Conservation (phyloP, 192 early-diverging fungal genomes). For the Coemansia sp. region DNA sequence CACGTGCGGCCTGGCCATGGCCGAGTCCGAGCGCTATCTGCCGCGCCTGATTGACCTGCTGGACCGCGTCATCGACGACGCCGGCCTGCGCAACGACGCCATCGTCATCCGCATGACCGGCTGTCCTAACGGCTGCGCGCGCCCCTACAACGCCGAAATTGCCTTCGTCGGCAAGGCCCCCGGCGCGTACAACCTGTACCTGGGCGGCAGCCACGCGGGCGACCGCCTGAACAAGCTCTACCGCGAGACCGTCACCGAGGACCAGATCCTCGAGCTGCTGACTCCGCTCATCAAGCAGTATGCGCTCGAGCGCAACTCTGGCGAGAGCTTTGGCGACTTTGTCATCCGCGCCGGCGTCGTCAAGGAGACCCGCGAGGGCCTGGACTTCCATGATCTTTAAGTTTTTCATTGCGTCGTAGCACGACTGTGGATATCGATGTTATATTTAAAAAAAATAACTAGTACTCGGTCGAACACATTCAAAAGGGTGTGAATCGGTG, state of each 20-base stretch:
- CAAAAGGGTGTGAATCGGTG: neutral
- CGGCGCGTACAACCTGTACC: constrained; percentile 91
- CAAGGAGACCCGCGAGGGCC: constrained; percentile 70
- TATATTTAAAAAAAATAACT: too few species aligned
- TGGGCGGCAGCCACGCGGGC: constrained; percentile 84
- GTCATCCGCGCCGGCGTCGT: constrained; percentile 84
- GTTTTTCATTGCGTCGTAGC: neutral
- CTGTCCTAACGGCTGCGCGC: constrained; percentile 96
- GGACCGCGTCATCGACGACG: constrained; percentile 72
- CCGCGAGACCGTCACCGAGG: constrained; percentile 84
- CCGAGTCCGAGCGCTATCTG: constrained; percentile 94
- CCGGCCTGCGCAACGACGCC: constrained; percentile 80
- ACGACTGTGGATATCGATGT: neutral
- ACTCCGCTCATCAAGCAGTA: constrained; percentile 79
- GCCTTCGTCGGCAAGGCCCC: constrained; percentile 94
- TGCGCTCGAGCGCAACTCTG: constrained; percentile 62
- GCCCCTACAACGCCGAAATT: constrained; percentile 91
- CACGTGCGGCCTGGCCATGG: constrained; percentile 93
- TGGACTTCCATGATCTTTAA: constrained; percentile 69
- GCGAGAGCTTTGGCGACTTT: constrained; percentile 93
- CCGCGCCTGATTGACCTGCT: constrained; percentile 76
- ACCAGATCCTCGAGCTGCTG: constrained; percentile 76
- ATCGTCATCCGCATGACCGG: constrained; percentile 97
- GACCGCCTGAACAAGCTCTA: constrained; percentile 88
- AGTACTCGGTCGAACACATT: too few species aligned